Conservation (phyloP, 73 alveolate species). For the Paramecium primaurelia region DNA sequence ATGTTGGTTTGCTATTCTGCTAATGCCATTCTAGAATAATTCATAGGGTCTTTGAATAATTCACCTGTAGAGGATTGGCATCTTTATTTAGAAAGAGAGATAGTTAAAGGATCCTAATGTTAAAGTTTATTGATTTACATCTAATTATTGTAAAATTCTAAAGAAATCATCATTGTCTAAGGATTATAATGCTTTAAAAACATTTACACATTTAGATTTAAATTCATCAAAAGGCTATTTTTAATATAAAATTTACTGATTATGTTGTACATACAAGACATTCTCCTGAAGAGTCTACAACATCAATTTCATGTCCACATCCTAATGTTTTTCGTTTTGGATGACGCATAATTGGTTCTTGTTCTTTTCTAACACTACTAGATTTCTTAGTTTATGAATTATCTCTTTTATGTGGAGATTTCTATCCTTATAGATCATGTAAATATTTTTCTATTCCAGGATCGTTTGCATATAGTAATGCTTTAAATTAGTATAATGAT, state of each 20-base stretch:
- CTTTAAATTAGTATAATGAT: conserved; percentile 31
- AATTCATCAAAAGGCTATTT: conserved; percentile 37
- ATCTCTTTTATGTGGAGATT: conserved; percentile 36
- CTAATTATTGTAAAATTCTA: background rate
- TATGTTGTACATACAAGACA: background rate
- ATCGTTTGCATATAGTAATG: conserved; percentile 39
- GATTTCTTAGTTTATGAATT: conserved; percentile 42
- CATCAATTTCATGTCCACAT: conserved; percentile 48
- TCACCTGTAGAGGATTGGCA: conserved; percentile 31
- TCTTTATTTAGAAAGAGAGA: background rate
- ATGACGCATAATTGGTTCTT: background rate
- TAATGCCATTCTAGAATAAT: conserved; percentile 45
- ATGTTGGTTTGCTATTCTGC: background rate
- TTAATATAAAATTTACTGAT: background rate
- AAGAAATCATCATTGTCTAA: conserved; percentile 39
- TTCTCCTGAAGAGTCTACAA: background rate
- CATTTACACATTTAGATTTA: background rate
- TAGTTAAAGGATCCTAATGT: background rate
- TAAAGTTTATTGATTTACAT: background rate
- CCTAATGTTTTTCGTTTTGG: background rate
- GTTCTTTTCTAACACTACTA: conserved; percentile 27
- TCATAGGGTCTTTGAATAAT: conserved; percentile 47
- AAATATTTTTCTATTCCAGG: background rate
- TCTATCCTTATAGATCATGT: background rate
- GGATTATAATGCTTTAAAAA: background rate